Conservation (phyloP, 2,329 filamentous ascomycete genomes). For the Camptophora hylomeconis region DNA sequence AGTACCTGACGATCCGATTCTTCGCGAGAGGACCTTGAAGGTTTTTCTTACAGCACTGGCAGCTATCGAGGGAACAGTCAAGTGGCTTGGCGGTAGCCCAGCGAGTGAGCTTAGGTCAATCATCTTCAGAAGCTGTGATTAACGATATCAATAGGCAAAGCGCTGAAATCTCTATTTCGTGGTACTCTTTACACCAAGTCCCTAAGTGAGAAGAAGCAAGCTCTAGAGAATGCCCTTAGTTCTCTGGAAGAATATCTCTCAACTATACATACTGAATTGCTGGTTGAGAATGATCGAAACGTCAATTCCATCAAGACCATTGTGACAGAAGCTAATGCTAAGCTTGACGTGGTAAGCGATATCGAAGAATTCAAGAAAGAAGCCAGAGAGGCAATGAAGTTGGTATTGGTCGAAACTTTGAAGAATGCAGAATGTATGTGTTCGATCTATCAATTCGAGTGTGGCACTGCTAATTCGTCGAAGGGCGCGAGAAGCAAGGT, state of each 20-base stretch:
- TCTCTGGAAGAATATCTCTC: slow-evolving; percentile 2
- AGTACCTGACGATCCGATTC: slow-evolving; percentile 5
- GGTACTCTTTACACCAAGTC: slow-evolving; percentile 7
- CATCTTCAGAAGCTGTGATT: no score
- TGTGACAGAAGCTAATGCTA: slow-evolving; percentile 7
- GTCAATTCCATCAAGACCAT: slow-evolving; percentile 7
- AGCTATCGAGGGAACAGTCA: slow-evolving; percentile 7
- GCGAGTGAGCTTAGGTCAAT: no score
- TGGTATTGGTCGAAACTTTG: slow-evolving; percentile 3
- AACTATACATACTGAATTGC: slow-evolving; percentile 3
- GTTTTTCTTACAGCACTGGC: slow-evolving; percentile 8
- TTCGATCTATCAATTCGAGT: not conserved
- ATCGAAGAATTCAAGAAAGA: slow-evolving; percentile 5
- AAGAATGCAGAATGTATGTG: slow-evolving; percentile 7
- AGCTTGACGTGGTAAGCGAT: slow-evolving; percentile 3
- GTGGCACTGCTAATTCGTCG: not conserved
- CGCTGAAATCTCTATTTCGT: slow-evolving; percentile 4
- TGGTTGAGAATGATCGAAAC: slow-evolving; percentile 2
- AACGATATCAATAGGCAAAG: slow-evolving; percentile 4
- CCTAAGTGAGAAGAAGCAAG: slow-evolving; percentile 8
- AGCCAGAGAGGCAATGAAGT: slow-evolving; percentile 5
- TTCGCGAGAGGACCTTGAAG: slow-evolving; percentile 6
- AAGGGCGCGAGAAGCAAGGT: slow-evolving; percentile 4
- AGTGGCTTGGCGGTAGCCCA: slow-evolving; percentile 6
- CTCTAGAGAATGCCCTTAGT: slow-evolving; percentile 6